phyloP scores from a whole-genome alignment of 768 basidiomycete genomes.

The Cyclocybe aegerita region DNA sequence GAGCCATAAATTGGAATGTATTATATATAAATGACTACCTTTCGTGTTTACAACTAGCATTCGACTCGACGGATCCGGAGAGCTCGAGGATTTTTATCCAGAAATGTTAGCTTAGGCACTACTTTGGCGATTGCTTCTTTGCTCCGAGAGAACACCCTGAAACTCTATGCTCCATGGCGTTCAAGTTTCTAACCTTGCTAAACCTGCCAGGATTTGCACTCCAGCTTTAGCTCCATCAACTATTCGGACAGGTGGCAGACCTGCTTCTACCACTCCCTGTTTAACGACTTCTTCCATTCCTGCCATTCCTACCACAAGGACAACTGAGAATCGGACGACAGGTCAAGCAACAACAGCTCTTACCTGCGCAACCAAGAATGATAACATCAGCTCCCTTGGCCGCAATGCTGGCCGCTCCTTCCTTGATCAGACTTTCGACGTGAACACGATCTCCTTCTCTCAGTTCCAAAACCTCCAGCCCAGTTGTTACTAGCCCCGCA shows the following conservation, averaged over 20 bases:
- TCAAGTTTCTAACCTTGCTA: conserved; percentile 26
- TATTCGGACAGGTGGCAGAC: conserved; percentile 23
- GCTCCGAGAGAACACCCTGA: neutral
- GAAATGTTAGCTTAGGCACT: too few species aligned
- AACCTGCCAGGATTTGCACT: conserved; percentile 30
- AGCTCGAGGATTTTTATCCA: too few species aligned
- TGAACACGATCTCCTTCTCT: conserved; percentile 27
- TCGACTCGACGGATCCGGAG: too few species aligned
- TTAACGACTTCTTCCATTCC: conserved; percentile 34
- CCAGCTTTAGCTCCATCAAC: conserved; percentile 40
- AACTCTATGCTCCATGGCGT: too few species aligned
- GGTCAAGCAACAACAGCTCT: neutral
- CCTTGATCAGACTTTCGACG: conserved; percentile 29
- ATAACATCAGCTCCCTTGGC: conserved; percentile 34
- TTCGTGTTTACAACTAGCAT: too few species aligned
- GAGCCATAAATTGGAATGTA: too few species aligned
- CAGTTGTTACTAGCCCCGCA: conserved; percentile 31
- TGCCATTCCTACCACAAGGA: conserved; percentile 26
- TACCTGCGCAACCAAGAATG: conserved; percentile 37
- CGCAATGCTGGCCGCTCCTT: conserved; percentile 27
- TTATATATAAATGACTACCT: too few species aligned
- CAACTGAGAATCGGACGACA: neutral
- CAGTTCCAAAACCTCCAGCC: conserved; percentile 33
- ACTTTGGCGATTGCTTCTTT: neutral
- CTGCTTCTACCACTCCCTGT: conserved; percentile 25